Conservation (phyloP, 371 early-diverging fungal genomes). For the Mortierella sp. region DNA sequence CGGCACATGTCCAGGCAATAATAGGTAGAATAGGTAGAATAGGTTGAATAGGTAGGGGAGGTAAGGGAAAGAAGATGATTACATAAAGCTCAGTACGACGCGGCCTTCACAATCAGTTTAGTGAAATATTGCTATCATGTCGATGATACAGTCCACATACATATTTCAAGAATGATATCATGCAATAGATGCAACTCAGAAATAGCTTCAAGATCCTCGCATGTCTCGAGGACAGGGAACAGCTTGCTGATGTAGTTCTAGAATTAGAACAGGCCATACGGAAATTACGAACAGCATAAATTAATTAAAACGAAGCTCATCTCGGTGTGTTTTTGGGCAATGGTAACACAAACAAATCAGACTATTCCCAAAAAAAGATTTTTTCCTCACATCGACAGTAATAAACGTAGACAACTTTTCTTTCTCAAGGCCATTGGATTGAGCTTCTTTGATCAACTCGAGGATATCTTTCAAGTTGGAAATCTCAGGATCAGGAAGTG, state of each 20-base stretch:
- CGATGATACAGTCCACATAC: slow-evolving; percentile 61
- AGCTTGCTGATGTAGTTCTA: slow-evolving; percentile 82
- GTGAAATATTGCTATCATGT: neutral
- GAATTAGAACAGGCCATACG: neutral
- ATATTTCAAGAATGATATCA: slow-evolving; percentile 76
- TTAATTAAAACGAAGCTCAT: neutral
- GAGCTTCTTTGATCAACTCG: slow-evolving; percentile 59
- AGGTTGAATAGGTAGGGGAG: neutral
- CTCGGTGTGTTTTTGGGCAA: neutral
- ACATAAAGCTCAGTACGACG: neutral
- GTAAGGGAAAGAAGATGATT: neutral
- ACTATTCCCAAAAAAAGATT: neutral
- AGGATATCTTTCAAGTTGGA: slow-evolving; percentile 75
- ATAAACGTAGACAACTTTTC: slow-evolving; percentile 63
- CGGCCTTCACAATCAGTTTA: neutral
- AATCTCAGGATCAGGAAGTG: slow-evolving; percentile 71
- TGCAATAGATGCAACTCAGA: slow-evolving; percentile 79
- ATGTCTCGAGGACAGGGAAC: slow-evolving; percentile 74
- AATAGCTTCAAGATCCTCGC: slow-evolving; percentile 85
- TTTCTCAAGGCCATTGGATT: slow-evolving; percentile 57
- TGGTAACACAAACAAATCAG: neutral
- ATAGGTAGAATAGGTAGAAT: neutral
- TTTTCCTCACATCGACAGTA: slow-evolving; percentile 57
- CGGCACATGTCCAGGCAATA: neutral
- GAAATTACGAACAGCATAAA: neutral